These are phyloP conservation scores for Candida hispaniensis DNA, from an alignment of 805 yeast genomes.

Conservation along the genomic window DNA sequence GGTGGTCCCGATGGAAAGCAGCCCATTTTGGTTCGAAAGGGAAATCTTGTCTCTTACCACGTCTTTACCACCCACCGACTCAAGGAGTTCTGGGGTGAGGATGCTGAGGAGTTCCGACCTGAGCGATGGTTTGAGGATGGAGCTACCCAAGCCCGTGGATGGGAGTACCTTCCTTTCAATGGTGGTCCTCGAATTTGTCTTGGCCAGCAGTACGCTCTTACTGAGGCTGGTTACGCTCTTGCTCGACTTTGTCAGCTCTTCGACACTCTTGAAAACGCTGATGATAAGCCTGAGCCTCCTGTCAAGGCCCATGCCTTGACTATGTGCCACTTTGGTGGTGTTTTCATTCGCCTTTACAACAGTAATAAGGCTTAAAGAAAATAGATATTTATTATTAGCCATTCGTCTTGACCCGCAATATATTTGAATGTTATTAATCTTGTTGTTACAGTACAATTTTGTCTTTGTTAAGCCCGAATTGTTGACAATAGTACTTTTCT, in stretches of 20 bases:
- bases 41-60: slow-evolving; percentile 33
- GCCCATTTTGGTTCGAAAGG: slow-evolving; percentile 37
- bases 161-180: slow-evolving; percentile 44
- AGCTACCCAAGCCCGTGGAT: slow-evolving; percentile 28
- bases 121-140: slow-evolving; percentile 38
- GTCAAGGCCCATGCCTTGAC: slow-evolving; percentile 16
- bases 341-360: slow-evolving; percentile 10
- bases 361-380: slow-evolving; percentile 9
- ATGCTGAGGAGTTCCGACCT: slow-evolving; percentile 37
- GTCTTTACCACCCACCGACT: slow-evolving; percentile 37
- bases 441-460: neutral
- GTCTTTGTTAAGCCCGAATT: neutral
- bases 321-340: slow-evolving; percentile 15
- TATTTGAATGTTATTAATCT: neutral
- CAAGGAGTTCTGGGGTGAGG: slow-evolving; percentile 35
- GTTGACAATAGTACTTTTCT: slow-evolving; percentile 16
- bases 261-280: slow-evolving; percentile 15
- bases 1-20: slow-evolving; percentile 36
- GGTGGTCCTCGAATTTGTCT: slow-evolving; percentile 48
- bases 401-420: neutral
- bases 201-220: slow-evolving; percentile 47
- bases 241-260: slow-evolving; percentile 30
- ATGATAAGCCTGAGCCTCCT: slow-evolving; percentile 15
- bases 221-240: slow-evolving; percentile 39
- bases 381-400: slow-evolving; percentile 10